Percentiles rank a stretch among this genome's conserved stretches.
Conservation (phyloP, 768 basidiomycete genomes). For the Podaxis mareebaensis region DNA sequence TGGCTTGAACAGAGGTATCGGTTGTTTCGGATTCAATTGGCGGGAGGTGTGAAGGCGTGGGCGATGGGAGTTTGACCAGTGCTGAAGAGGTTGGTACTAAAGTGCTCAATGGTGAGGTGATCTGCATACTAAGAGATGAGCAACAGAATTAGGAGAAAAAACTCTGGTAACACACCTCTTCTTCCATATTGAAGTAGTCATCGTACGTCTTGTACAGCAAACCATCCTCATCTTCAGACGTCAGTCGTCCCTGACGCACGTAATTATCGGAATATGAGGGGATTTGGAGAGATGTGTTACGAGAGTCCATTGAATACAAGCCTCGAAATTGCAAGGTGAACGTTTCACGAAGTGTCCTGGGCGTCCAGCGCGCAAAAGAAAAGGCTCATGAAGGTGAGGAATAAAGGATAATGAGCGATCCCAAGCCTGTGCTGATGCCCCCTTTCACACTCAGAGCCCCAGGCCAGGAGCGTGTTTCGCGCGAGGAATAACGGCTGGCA, state of each 20-base stretch:
- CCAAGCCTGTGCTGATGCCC: too few species aligned
- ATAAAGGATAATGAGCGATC: neutral
- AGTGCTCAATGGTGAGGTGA: neutral
- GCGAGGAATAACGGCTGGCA: too few species aligned
- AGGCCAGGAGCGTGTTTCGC: too few species aligned
- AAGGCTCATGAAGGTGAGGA: neutral
- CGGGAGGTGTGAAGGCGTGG: neutral
- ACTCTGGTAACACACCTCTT: slow-evolving; percentile 1
- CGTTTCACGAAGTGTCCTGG: neutral
- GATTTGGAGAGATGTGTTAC: neutral
- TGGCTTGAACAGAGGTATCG: neutral
- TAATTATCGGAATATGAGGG: neutral
- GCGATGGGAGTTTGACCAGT: neutral
- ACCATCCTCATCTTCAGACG: neutral
- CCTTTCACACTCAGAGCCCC: too few species aligned
- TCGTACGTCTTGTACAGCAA: slow-evolving; percentile 9
- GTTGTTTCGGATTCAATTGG: neutral
- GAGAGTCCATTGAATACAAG: neutral
- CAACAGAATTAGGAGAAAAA: neutral
- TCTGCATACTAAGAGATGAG: neutral
- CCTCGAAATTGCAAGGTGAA: neutral
- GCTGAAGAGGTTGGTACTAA: neutral
- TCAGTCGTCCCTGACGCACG: neutral
- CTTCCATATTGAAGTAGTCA: slow-evolving; percentile 14
- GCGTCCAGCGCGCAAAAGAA: neutral